Base-by-base conservation (phyloP, 2,329 filamentous ascomycete species). In the Ophiostoma australiae region DNA sequence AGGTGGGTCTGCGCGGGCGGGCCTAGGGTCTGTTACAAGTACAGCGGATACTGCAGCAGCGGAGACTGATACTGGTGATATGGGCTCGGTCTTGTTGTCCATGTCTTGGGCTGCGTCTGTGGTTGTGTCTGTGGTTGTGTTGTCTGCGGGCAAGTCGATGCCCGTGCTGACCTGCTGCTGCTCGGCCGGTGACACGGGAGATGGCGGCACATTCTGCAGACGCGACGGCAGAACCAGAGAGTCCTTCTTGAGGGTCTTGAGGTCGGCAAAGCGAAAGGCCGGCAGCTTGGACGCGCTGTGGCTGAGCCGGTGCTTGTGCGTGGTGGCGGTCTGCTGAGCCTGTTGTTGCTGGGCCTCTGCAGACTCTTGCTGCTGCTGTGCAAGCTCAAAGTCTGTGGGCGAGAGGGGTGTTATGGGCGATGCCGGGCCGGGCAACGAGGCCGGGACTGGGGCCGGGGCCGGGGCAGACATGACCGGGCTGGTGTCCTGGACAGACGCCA, bases 201-300 rank as follows among this genome's bases (percentile, higher is more conserved):
- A 80, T 23, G 80, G 80, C 52, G 80, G 80, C 73, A 80, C 77
- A 72, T 78, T 77, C 44, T 78, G 79, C 72, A 79, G 76, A 71
- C 80, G 76, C 70, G 76, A 77, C 66, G 80, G 77, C 67, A 78
- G 73, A 52, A 76, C 75, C 52, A 81, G 77, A 67, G 77, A 74
- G 44, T 79, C 76, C 72, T 80, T 79, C 72, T 79, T 80, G 71
- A 83, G 79, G 78, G 86, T 79, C 72, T 79, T 80, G 71, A 83
- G 79, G 78, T 86, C 84, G 74, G 81, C 82, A 76, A 85, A 85
- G 72, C 85, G 85, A 77, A 84, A 86, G 31, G 84, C 81, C 37
- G 85, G 85, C 74, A 86, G 78, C 75, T 86, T 87, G 73, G 85
- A 87, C 55, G 84, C 83, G 76, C 82, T 86, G 77, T 86, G 82